Base-by-base conservation (phyloP, 495 filamentous ascomycete genomes). In the Sporormia fimetaria region DNA sequence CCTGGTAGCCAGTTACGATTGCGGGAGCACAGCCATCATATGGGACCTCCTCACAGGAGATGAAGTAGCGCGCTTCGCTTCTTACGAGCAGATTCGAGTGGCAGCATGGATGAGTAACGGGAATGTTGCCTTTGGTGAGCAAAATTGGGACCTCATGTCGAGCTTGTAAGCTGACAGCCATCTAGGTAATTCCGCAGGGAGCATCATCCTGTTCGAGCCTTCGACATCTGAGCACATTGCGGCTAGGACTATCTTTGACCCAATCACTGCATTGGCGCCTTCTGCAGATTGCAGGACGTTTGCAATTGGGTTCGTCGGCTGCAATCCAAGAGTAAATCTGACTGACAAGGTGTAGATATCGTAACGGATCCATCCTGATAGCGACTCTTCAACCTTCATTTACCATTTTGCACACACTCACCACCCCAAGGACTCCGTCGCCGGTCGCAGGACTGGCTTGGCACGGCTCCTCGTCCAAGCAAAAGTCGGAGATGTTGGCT, bases 401-500 rank as follows among this genome's bases (percentile, higher is more conserved):
- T 56, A 95, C 83, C 1, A 93, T 99, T 47, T 62, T 96, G 29
- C 87, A 96, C 60, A 96, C 88, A 33, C 66, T 96, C 42, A 88
- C 76, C 17, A 93, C 87, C 1, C 67, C 74, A 6, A 67, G 87
- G 44, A 73, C 75, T 3, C 90, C 92, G 9, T 94, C 90, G 1
- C 80, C 87, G 9, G 90, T 99, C 29, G 73, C 83, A 16, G 80
- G 76, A n/a, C 67, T 99, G 18, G 76, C 87, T 49, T 99, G 90
- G 90, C 90, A 99, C 67, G 85, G 87, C 21, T 96, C 90, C 1
- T 96, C 90, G 2, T 83, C 92, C 2, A 84, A 87, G 40, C 87
- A 95, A 58, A 96, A 94, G 60, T 93, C 90, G 8, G 92, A 96
- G 55, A 99, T 99, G 90, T 61, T 99, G 55, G 88, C 88, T 18